Conservation (phyloP, 768 basidiomycete genomes). For the Tylopilus sp. region DNA sequence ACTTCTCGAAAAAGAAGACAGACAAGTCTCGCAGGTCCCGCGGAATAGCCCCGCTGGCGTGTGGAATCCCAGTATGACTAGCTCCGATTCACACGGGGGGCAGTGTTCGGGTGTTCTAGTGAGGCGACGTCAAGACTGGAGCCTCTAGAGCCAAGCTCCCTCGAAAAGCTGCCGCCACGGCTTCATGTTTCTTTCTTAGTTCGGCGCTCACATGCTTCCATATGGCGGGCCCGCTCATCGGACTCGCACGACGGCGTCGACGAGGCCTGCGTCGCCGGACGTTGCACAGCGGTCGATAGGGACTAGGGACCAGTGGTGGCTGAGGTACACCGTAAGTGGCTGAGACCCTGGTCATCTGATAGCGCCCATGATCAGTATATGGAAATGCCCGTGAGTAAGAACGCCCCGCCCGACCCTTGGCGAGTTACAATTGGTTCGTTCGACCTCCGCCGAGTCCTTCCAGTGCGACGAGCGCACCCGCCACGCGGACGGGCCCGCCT, state of each 20-base stretch:
- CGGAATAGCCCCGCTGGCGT: not conserved
- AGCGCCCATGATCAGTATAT: too few relatives aligned
- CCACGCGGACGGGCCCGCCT: not conserved
- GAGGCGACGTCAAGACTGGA: not conserved
- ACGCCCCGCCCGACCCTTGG: conserved; percentile 3
- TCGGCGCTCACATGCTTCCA: not conserved
- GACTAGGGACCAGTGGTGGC: not conserved
- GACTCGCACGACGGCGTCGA: not conserved
- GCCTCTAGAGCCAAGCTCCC: not conserved
- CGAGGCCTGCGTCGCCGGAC: not conserved
- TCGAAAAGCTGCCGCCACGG: not conserved
- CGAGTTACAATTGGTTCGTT: too few relatives aligned
- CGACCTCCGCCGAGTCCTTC: conserved; percentile 1
- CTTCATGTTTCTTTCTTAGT: not conserved
- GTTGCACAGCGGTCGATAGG: not conserved
- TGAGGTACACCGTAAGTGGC: conserved; percentile 9
- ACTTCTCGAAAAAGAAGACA: not conserved
- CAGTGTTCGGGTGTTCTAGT: not conserved
- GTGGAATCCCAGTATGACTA: too few relatives aligned
- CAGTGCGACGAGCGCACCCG: conserved; percentile 11
- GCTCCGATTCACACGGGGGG: not conserved
- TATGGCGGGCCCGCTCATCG: not conserved
- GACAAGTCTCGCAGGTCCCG: not conserved
- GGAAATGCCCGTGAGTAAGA: too few relatives aligned
- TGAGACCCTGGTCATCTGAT: conserved; percentile 10